Conservation (phyloP, 495 filamentous ascomycete species). For the Clohesyomyces aquaticus region DNA sequence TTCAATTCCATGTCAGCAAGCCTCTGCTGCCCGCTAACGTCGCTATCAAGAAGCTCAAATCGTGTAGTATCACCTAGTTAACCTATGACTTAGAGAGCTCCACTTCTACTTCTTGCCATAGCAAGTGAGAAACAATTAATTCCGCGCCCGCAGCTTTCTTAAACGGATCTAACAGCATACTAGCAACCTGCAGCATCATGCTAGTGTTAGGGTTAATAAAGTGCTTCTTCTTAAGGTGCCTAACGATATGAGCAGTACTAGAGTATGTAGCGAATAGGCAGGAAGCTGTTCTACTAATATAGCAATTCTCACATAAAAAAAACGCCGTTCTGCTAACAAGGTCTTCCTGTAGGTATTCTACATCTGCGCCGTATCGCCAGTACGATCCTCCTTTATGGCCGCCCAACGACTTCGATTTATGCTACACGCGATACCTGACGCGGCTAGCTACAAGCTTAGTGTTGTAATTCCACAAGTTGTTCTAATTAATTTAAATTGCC, state of each 20-base stretch:
- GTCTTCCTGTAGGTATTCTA: no score
- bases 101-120: background rate
- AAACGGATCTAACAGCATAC: background rate
- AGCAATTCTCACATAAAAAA: no score
- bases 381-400: no score
- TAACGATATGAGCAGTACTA: slow-evolving; percentile 4
- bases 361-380: no score
- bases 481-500: no score
- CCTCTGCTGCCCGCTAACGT: background rate
- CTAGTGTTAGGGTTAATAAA: background rate
- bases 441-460: no score
- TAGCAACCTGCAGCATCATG: background rate
- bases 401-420: no score
- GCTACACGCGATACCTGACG: no score
- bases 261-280: no score
- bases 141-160: background rate
- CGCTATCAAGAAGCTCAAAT: background rate
- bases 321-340: no score
- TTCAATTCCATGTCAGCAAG: background rate
- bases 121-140: background rate
- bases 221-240: slow-evolving; percentile 2
- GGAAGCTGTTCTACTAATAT: no score
- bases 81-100: background rate
- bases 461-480: no score
- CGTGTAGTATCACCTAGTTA: background rate